Evolutionary conservation across 1,284 basidiomycete species (phyloP).

Genomic region (Puccinia triticina): DNA sequence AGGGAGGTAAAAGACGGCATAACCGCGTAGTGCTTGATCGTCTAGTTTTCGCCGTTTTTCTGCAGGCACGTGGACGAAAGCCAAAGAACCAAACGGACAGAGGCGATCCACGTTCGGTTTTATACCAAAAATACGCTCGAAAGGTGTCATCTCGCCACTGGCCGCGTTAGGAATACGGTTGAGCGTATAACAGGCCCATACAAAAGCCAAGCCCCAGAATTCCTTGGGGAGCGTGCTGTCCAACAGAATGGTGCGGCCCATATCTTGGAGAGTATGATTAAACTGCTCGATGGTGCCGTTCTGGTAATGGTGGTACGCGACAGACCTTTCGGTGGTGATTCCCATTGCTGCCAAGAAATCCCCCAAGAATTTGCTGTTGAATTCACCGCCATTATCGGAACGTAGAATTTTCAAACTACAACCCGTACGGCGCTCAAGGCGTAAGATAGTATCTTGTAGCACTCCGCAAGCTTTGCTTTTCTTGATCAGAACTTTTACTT

Average conservation of each 20-base stretch:
- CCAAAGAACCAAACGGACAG: neutral
- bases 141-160: slow-evolving; percentile 1
- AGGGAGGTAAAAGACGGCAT: neutral
- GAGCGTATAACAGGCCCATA: neutral
- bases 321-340: neutral
- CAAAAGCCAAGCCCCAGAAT: neutral
- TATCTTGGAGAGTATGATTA: no score
- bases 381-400: neutral
- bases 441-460: neutral
- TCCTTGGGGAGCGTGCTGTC: no score
- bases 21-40: neutral
- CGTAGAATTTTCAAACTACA: slow-evolving; percentile 4
- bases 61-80: slow-evolving; percentile 14
- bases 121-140: neutral
- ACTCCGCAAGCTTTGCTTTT: neutral
- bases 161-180: slow-evolving; percentile 23
- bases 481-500: neutral
- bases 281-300: no score
- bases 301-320: slow-evolving; percentile 7
- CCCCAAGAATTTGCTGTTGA: neutral
- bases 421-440: neutral
- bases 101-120: slow-evolving; percentile 3
- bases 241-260: no score
- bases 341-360: neutral
- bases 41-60: slow-evolving; percentile 32